Evolutionary conservation across 345 rosid genomes (phyloP), one percentile per base, ranked within the genome.

Genomic region (Carallia pectinifolia): DNA sequence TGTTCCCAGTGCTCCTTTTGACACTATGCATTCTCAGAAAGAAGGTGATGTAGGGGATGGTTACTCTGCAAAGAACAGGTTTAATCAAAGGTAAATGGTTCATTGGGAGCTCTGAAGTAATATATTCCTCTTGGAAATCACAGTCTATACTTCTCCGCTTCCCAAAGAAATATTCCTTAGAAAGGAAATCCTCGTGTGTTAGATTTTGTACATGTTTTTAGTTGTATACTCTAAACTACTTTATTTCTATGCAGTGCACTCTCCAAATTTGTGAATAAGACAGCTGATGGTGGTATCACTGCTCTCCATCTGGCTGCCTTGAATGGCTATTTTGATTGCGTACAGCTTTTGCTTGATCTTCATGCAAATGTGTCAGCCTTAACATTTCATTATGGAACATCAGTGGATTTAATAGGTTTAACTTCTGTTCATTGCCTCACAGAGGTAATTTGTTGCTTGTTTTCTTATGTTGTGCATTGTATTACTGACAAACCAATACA

Each of bases 271-370:
- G 97, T 92, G 72, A 92, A 95, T 74, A 92, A 88, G 80, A 94
- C 92, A 1, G 99, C 98, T 76, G 97, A 95, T 53, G 99, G 96
- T 71, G 99, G 99, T 66, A 88, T 92, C 68, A 92, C 97, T 71
- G 98, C 99, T 70, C 99, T 95, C 73, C 98, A 90, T 72, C 86
- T 95, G 94, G 94, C 96, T 71, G 97, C 97, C 64, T 83, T 95
- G 83, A 89, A 92, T 77, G 99, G 99, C 34, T 85, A 90, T 65
- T 90, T 90, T 81, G 99, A 95, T 37, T 95, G 98, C 72, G 93
- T 92, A 53, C 97, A 90, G 80, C 99, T 95, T 85, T 77, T 95
- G 59, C 96, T 95, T 73, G 97, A 95, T 67, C 88, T 95, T 76
- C 91, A 83, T 66, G 96, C 98, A 12, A 87, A 89, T 87, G 90